A percentile compares a stretch with the other conserved stretches of the same genome.
phyloP scores from a whole-genome alignment of 257 asterid species.

The Salvia hispanica region DNA sequence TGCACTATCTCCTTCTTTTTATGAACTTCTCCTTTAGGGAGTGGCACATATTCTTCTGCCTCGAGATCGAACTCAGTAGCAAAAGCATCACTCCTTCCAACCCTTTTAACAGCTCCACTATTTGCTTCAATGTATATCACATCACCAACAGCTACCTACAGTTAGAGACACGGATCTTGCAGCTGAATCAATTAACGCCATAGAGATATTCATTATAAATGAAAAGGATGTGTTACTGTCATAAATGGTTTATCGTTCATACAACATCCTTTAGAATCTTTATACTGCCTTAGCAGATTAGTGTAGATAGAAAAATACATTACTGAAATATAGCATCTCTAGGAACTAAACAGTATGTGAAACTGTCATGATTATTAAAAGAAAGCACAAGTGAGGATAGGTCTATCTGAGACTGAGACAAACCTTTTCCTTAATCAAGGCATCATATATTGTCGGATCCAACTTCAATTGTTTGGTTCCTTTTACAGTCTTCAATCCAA shows the following conservation, averaged over 20 bases:
- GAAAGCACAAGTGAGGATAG: neutral
- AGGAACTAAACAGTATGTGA: neutral
- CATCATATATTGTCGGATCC: constrained; percentile 95
- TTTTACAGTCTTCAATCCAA: constrained; percentile 89
- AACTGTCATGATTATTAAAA: neutral
- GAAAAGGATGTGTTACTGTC: neutral
- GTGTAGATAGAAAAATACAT: neutral
- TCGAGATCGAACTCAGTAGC: constrained; percentile 98
- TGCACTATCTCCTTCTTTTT: constrained; percentile 96
- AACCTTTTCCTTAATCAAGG: constrained; percentile 90
- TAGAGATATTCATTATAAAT: neutral
- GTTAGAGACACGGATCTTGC: constrained; percentile 25
- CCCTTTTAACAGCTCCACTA: constrained; percentile 98
- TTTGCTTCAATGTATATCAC: constrained; percentile 91
- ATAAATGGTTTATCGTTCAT: constrained; percentile 7
- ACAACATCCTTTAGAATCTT: constrained; percentile 12
- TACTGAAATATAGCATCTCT: neutral
- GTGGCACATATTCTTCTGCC: constrained; percentile 98
- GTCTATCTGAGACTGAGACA: neutral
- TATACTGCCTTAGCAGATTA: neutral
- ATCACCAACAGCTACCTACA: constrained; percentile 98
- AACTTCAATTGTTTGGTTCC: constrained; percentile 95
- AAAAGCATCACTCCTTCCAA: constrained; percentile 96
- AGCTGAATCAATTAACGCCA: constrained; percentile 13
- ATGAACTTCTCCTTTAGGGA: constrained; percentile 99